phyloP scores from a whole-genome alignment of 257 asterid species.

The Salvia rosmarinus region DNA sequence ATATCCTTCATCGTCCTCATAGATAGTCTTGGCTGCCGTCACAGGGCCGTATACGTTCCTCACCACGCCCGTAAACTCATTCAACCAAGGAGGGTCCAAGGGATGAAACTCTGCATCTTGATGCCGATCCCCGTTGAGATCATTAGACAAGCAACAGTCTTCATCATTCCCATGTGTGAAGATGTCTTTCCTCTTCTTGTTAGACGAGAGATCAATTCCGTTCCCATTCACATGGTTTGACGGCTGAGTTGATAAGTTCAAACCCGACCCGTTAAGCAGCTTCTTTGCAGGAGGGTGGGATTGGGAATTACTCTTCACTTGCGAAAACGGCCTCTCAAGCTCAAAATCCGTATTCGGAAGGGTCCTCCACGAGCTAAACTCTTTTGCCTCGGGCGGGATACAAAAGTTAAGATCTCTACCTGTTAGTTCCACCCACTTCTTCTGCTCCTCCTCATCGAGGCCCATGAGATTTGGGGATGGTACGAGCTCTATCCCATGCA shows the following conservation, averaged over 20 bases:
- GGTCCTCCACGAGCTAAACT: constrained; percentile 58
- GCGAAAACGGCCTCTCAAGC: constrained; percentile 49
- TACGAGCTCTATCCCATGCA: constrained; percentile 56
- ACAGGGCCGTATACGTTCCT: constrained; percentile 55
- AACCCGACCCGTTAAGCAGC: constrained; percentile 53
- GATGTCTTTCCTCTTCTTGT: constrained; percentile 55
- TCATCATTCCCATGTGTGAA: constrained; percentile 43
- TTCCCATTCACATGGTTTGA: constrained; percentile 47
- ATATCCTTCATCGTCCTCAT: constrained; percentile 65
- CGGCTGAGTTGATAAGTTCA: constrained; percentile 48
- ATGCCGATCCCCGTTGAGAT: constrained; percentile 34
- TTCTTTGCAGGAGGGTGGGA: constrained; percentile 39
- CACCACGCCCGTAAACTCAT: constrained; percentile 58
- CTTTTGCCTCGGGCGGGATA: constrained; percentile 59
- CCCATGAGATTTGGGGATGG: constrained; percentile 47
- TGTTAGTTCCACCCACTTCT: constrained; percentile 58
- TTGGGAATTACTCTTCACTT: constrained; percentile 27
- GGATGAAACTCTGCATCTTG: constrained; percentile 44
- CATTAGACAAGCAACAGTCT: constrained; percentile 37
- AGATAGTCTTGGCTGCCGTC: constrained; percentile 57
- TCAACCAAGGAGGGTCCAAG: constrained; percentile 49
- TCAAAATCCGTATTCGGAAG: constrained; percentile 59
- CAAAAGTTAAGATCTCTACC: constrained; percentile 55
- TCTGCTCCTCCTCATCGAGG: constrained; percentile 55
- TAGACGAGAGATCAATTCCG: constrained; percentile 48